phyloP scores from a whole-genome alignment of 2,329 filamentous ascomycete genomes.

The Oidium heveae region DNA sequence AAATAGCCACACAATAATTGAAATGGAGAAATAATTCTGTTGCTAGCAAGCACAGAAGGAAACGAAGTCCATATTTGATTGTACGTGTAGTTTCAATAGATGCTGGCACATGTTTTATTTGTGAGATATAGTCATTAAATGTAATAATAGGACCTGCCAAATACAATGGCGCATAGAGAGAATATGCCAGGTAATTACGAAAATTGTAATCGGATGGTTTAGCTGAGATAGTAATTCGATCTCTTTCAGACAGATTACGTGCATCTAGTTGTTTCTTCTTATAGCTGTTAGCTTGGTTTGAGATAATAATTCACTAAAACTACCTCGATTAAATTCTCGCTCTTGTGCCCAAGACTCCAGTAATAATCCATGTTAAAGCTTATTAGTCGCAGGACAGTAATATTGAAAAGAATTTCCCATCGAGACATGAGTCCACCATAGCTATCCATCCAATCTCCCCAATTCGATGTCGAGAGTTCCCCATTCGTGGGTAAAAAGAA shows the following conservation, averaged over 20 bases:
- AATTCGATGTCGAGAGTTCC: constrained; percentile 13
- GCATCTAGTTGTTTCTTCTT: constrained; percentile 98
- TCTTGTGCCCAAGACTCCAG: constrained; percentile 50
- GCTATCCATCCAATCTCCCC: constrained; percentile 50
- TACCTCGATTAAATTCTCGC: constrained; percentile 26
- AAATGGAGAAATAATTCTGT: constrained; percentile 88
- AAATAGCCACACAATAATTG: constrained; percentile 83
- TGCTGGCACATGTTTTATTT: constrained; percentile 46
- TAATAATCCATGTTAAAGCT: constrained; percentile 96
- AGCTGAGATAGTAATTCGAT: constrained; percentile 58
- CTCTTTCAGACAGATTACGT: constrained; percentile 61
- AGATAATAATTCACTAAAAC: not conserved
- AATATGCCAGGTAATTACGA: constrained; percentile 71
- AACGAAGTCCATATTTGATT: constrained; percentile 58
- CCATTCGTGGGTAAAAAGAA: constrained; percentile 17
- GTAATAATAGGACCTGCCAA: constrained; percentile 81
- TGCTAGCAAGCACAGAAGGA: constrained; percentile 50
- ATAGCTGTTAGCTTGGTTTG: constrained; percentile 29
- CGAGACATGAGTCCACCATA: constrained; percentile 63
- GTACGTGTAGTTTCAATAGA: constrained; percentile 49
- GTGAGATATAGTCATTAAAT: constrained; percentile 93
- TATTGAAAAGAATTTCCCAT: constrained; percentile 96
- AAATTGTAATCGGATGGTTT: constrained; percentile 46
- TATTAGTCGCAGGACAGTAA: constrained; percentile 74
- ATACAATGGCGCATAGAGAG: constrained; percentile 80